Evolutionary conservation across 2,329 filamentous ascomycete genomes (phyloP), one percentile per base, ranked within the genome.

Genomic region (Pseudogymnoascus sp.): DNA sequence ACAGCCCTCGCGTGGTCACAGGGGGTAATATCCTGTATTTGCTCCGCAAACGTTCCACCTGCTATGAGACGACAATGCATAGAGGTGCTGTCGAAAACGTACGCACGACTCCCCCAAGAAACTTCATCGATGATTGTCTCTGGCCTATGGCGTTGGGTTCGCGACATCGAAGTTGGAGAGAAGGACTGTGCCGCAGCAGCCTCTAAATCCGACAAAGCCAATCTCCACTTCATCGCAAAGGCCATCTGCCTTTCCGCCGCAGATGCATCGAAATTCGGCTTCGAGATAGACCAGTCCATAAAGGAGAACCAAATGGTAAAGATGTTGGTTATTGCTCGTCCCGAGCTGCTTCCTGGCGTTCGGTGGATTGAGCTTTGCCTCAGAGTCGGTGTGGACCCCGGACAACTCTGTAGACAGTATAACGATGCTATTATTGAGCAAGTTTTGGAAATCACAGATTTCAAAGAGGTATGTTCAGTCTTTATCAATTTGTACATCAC

Each of bases 291-390:
- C 38, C 73, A 77, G 62, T 75, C 81, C 21, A 69, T 78, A 12
- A 73, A 93, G 7, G 84, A 90, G 68, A 75, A 78, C 23, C 91
- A 96, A 72, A 86, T 96, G 69, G 85, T 92, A 67, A 84, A 85
- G 5, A 77, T 97, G 3, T 78, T 96, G 16, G 86, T 96, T 16
- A 79, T 99, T 25, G 88, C 89, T 63, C 88, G 91, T 23, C 81
- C 86, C 18, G 87, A 93, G 65, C 77, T 99, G 37, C 83, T 97
- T 64, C 88, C 91, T 0, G 84, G 84, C 64, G 82, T 87, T 18
- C 90, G 84, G 65, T 99, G 96, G 96, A 97, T 99, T 70, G 88
- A 95, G 43, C 77, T 92, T 2, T 96, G 91, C 71, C 81, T 97
- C 63, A 86, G 86, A 65, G 88, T 89, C 67, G 88, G 88, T 11